These are phyloP conservation scores for Musa schizocarpa DNA, from an alignment of 176 grass and related monocot species.

Conservation along the genomic window DNA sequence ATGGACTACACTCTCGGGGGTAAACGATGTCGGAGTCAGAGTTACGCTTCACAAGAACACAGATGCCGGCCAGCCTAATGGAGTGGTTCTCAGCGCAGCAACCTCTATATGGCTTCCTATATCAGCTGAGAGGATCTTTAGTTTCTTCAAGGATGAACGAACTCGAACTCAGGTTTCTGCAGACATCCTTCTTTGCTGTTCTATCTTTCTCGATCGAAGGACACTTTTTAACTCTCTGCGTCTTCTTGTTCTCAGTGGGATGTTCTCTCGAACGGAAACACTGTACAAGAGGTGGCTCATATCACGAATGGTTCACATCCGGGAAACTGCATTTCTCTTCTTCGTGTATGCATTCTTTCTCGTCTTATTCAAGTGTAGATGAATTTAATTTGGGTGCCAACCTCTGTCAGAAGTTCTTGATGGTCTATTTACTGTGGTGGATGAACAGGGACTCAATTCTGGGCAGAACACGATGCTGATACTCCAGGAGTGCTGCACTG, in stretches of 20 bases:
- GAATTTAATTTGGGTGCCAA: background rate
- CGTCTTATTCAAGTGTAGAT: too few relatives aligned
- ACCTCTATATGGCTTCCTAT: conserved; percentile 85
- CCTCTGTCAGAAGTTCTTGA: background rate
- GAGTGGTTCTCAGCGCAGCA: conserved; percentile 69
- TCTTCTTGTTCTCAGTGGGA: conserved; percentile 62
- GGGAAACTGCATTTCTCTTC: conserved; percentile 79
- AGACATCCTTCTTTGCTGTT: too few relatives aligned
- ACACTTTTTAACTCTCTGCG: background rate
- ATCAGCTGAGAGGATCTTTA: conserved; percentile 56
- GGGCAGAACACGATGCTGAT: conserved; percentile 77
- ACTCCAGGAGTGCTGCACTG: conserved; percentile 89
- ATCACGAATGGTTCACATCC: conserved; percentile 60
- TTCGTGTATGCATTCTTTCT: conserved; percentile 39
- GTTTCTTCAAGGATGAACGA: conserved; percentile 65
- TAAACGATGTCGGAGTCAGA: conserved; percentile 51
- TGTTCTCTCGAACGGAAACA: conserved; percentile 58
- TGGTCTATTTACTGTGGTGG: background rate
- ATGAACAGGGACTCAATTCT: conserved; percentile 34
- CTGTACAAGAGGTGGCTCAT: conserved; percentile 66
- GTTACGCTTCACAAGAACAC: conserved; percentile 44
- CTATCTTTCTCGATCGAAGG: too few relatives aligned
- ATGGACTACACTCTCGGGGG: conserved; percentile 53
- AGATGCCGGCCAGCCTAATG: conserved; percentile 59
- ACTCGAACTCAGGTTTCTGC: conserved; percentile 49